These are phyloP conservation scores for Acer campestre DNA, from an alignment of 345 rosid species.

Conservation along the genomic window DNA sequence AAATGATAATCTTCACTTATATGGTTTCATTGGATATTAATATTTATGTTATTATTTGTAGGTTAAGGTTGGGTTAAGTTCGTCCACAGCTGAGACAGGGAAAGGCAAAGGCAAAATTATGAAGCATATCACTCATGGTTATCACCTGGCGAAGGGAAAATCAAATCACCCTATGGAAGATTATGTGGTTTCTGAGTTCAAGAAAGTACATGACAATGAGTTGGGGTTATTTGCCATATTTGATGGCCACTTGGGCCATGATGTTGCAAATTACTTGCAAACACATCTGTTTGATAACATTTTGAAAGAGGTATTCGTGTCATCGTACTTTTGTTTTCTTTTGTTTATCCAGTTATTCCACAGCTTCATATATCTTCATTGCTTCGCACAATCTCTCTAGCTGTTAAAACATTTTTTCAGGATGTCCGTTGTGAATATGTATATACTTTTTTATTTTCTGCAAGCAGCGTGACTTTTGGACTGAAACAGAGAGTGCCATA, in stretches of 20 bases:
- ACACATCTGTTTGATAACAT: slow-evolving; percentile 71
- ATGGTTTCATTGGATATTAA: slow-evolving; percentile 10
- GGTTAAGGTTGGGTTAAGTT: slow-evolving; percentile 59
- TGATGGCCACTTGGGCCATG: slow-evolving; percentile 90
- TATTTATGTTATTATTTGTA: slow-evolving; percentile 13
- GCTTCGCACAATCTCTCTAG: background rate
- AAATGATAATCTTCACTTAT: background rate
- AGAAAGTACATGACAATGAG: slow-evolving; percentile 48
- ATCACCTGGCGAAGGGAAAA: slow-evolving; percentile 75
- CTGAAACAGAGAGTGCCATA: slow-evolving; percentile 59
- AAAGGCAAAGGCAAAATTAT: slow-evolving; percentile 79
- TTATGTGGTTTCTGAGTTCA: slow-evolving; percentile 64
- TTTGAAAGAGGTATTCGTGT: slow-evolving; percentile 58
- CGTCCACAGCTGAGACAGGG: slow-evolving; percentile 57
- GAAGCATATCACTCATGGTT: slow-evolving; percentile 67
- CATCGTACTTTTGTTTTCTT: slow-evolving; percentile 11
- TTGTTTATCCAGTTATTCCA: slow-evolving; percentile 1
- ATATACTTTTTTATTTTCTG: slow-evolving; percentile 8
- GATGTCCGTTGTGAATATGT: background rate
- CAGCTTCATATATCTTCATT: background rate
- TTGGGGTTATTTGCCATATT: slow-evolving; percentile 85
- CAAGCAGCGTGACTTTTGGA: slow-evolving; percentile 78
- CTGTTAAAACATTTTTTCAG: slow-evolving; percentile 7
- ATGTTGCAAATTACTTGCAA: slow-evolving; percentile 75
- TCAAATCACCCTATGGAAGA: slow-evolving; percentile 86